phyloP scores from a whole-genome alignment of 2,329 filamentous ascomycete genomes.

The Calycina marina region DNA sequence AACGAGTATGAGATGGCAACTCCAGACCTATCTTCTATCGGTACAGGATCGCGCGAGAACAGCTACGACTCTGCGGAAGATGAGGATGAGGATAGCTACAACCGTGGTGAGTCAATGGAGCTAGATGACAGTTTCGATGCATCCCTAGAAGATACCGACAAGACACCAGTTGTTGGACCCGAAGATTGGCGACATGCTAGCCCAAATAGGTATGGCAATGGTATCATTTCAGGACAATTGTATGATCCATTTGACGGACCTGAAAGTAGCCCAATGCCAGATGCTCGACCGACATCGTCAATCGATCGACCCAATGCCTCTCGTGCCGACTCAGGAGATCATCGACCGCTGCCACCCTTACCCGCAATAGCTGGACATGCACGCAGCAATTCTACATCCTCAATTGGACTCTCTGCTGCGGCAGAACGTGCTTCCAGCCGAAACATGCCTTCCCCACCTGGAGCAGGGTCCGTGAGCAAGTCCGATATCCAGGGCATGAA shows the following conservation, averaged over 20 bases:
- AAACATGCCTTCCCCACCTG: constrained; percentile 57
- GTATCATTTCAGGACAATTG: constrained; percentile 14
- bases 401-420: constrained; percentile 50
- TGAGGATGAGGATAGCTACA: constrained; percentile 49
- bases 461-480: constrained; percentile 52
- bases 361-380: constrained; percentile 41
- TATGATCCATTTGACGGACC: constrained; percentile 54
- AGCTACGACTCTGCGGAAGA: constrained; percentile 81
- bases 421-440: constrained; percentile 59
- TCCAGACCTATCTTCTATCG: constrained; percentile 84
- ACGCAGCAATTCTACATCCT: constrained; percentile 35
- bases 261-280: constrained; percentile 52
- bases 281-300: constrained; percentile 22
- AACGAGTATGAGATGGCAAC: constrained; percentile 99
- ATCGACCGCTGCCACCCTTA: constrained; percentile 74
- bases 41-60: constrained; percentile 78
- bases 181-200: constrained; percentile 84
- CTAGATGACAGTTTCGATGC: constrained; percentile 84
- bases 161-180: constrained; percentile 93
- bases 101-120: constrained; percentile 38
- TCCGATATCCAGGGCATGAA: constrained; percentile 65
- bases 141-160: constrained; percentile 87
- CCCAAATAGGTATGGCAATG: constrained; percentile 25
- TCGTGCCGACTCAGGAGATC: constrained; percentile 63
- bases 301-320: constrained; percentile 36